A percentile compares a stretch with the other conserved stretches of the same genome.
These are phyloP conservation scores for Helianthus annuus DNA, from an alignment of 129 eudicot genomes.

Conservation along the genomic window HanXRQr2.0-SUNRISE NC_035448.2:170041945-170042444, in stretches of 20 bases:
- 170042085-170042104: conserved; percentile 37
- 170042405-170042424: too few relatives aligned
- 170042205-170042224: too few relatives aligned
- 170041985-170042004: conserved; percentile 43
- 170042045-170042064: conserved; percentile 44
- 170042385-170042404: too few relatives aligned
- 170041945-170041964: conserved; percentile 75
- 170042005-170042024: conserved; percentile 53
- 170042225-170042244: too few relatives aligned
- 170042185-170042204: neutral
- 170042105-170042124: conserved; percentile 27
- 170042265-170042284: too few relatives aligned
- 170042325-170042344: too few relatives aligned
- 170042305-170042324: too few relatives aligned
- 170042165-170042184: neutral
- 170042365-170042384: too few relatives aligned
- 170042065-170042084: conserved; percentile 32
- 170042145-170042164: conserved; percentile 55
- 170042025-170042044: conserved; percentile 61
- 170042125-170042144: conserved; percentile 48
- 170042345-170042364: too few relatives aligned
- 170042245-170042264: too few relatives aligned
- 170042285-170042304: too few relatives aligned
- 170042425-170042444: too few relatives aligned
- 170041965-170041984: conserved; percentile 58